phyloP scores from a whole-genome alignment of 179 eudicot species.

The Beta lomatogona region DNA sequence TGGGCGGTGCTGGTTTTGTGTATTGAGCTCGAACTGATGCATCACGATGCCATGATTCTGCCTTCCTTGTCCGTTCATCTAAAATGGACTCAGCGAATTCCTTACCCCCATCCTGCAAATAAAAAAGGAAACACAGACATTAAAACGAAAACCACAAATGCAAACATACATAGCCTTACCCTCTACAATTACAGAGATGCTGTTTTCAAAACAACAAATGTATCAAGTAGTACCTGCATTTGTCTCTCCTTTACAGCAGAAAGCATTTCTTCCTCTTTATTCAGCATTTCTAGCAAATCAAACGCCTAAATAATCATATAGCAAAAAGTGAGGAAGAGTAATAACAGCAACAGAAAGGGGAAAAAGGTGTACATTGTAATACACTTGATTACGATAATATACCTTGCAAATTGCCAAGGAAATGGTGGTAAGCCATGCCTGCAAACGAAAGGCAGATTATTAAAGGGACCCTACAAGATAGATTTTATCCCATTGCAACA shows the following conservation, averaged over 20 bases:
- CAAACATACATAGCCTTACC: neutral
- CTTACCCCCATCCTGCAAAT: slow-evolving; percentile 67
- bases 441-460: slow-evolving; percentile 29
- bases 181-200: neutral
- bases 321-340: slow-evolving; percentile 9
- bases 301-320: slow-evolving; percentile 52
- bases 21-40: slow-evolving; percentile 74
- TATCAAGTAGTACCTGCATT: slow-evolving; percentile 48
- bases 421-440: slow-evolving; percentile 93
- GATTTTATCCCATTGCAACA: slow-evolving; percentile 14
- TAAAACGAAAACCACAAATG: neutral
- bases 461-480: neutral
- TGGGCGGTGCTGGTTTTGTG: slow-evolving; percentile 77
- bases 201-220: neutral
- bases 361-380: too few species aligned
- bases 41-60: slow-evolving; percentile 83
- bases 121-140: neutral
- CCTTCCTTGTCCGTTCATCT: slow-evolving; percentile 74
- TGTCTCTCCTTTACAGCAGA: slow-evolving; percentile 80
- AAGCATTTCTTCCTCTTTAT: slow-evolving; percentile 96
- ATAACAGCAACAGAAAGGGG: neutral
- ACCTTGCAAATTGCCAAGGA: slow-evolving; percentile 96
- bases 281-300: slow-evolving; percentile 92
- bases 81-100: slow-evolving; percentile 56
- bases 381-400: neutral